Evolutionary conservation across 2,329 filamentous ascomycete genomes (phyloP).

Genomic region (Trichoderma simmonsii): DNA sequence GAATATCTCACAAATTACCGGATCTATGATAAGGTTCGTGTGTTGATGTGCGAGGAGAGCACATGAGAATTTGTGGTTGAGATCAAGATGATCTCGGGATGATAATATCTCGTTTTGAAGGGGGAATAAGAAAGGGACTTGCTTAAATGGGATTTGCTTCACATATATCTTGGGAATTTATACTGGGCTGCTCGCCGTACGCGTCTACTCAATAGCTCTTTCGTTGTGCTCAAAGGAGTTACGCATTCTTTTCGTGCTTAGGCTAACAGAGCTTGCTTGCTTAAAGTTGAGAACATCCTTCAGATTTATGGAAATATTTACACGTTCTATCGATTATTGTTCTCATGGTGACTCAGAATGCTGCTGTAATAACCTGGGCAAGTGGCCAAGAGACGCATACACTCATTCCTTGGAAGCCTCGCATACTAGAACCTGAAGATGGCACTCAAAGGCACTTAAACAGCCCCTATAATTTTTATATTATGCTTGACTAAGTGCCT

Average conservation of each 20-base stretch:
- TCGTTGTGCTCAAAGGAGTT: not conserved
- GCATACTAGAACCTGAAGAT: not conserved
- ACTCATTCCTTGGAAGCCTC: not conserved
- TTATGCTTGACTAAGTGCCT: not conserved
- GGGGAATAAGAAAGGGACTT: not conserved
- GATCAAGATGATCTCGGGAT: not conserved
- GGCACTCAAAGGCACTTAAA: not conserved
- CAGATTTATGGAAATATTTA: not conserved
- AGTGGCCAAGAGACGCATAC: not conserved
- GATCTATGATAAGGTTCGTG: not conserved
- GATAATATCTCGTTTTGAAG: not conserved
- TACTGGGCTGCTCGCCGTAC: not conserved
- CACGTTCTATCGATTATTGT: not conserved
- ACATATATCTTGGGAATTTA: not conserved
- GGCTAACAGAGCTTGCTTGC: not conserved
- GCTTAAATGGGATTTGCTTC: too few species aligned
- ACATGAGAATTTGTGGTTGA: not conserved
- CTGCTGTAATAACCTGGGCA: accelerated
- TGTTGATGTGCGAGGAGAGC: not conserved
- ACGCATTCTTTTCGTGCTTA: not conserved
- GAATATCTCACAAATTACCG: too few species aligned
- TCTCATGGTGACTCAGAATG: not conserved
- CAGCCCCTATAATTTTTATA: not conserved
- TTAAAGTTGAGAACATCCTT: not conserved
- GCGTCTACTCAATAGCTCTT: not conserved